Percentiles rank a stretch among this genome's conserved stretches.
Evolutionary conservation across 768 basidiomycete genomes (phyloP).

Genomic region (Mycena olivaceomarginata): DNA sequence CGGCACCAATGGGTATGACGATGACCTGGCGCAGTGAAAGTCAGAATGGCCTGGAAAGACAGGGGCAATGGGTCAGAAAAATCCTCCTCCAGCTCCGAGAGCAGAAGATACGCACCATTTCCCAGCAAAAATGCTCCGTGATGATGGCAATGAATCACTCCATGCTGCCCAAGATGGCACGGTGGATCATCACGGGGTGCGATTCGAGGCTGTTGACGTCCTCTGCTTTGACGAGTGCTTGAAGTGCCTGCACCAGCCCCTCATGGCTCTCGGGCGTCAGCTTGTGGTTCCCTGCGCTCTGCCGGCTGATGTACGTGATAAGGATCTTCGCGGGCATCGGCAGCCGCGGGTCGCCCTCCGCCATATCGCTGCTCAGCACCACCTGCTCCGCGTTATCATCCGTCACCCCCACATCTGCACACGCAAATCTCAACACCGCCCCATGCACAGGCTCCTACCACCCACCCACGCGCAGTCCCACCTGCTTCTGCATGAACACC

Average conservation of each 20-base stretch:
- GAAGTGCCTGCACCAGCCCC: conserved; percentile 69
- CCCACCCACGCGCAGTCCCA: conserved; percentile 65
- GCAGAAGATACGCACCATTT: no score
- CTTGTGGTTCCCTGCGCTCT: conserved; percentile 70
- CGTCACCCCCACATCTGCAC: conserved; percentile 58
- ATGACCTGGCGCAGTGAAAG: no score
- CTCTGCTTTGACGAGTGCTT: conserved; percentile 69
- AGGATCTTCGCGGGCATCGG: conserved; percentile 71
- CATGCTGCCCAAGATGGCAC: no score
- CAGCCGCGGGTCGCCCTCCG: conserved; percentile 52
- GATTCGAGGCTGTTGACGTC: no score
- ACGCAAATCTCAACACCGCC: conserved; percentile 81
- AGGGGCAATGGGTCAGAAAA: no score
- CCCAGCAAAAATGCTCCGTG: no score
- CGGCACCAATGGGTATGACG: no score
- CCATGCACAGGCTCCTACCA: conserved; percentile 90
- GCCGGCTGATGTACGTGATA: conserved; percentile 85
- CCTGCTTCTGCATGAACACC: conserved; percentile 65
- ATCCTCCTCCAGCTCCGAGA: no score
- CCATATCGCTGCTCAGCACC: conserved; percentile 27
- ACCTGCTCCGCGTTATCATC: conserved; percentile 42
- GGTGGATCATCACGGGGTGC: no score
- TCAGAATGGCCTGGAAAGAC: no score
- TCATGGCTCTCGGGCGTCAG: conserved; percentile 75
- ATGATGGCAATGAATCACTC: no score